A percentile compares a stretch with the other conserved stretches of the same genome.
phyloP scores from a whole-genome alignment of 2,329 filamentous ascomycete species.

The Mariannaea elegans region DNA sequence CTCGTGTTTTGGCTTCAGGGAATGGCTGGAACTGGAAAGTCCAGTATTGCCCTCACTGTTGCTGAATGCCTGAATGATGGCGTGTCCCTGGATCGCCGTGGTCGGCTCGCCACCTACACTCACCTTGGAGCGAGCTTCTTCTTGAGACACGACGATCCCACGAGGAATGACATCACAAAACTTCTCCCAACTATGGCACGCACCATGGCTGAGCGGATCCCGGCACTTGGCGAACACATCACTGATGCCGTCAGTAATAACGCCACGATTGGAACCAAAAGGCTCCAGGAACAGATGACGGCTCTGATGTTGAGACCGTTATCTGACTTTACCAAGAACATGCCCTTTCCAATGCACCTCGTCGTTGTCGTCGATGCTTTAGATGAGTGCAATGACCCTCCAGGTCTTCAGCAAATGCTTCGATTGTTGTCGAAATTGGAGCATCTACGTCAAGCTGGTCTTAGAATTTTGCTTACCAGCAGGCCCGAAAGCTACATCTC shows the following conservation, averaged over 20 bases:
- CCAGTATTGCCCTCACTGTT: constrained; percentile 17
- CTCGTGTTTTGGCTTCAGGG: constrained; percentile 15
- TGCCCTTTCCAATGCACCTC: not conserved
- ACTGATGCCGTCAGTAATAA: not conserved
- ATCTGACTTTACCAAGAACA: not conserved
- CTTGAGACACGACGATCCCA: constrained; percentile 17
- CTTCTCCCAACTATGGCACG: not conserved
- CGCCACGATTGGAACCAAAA: not conserved
- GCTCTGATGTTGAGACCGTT: not conserved
- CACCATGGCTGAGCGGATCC: not conserved
- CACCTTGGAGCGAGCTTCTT: constrained; percentile 19
- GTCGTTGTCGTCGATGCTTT: not conserved
- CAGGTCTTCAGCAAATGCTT: too few relatives aligned
- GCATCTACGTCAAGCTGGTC: not conserved
- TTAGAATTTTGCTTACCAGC: not conserved
- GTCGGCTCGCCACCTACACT: not conserved
- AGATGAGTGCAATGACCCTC: too few relatives aligned
- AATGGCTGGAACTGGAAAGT: too few relatives aligned
- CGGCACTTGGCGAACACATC: not conserved
- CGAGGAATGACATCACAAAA: not conserved
- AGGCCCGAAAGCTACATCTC: not conserved
- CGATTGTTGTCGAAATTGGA: not conserved
- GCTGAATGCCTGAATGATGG: constrained; percentile 2
- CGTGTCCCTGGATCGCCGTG: not conserved
- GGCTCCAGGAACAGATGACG: not conserved